A percentile compares a stretch with the other conserved stretches of the same genome.
phyloP scores from a whole-genome alignment of 495 filamentous ascomycete species.

The Lasiosphaeria miniovina region DNA sequence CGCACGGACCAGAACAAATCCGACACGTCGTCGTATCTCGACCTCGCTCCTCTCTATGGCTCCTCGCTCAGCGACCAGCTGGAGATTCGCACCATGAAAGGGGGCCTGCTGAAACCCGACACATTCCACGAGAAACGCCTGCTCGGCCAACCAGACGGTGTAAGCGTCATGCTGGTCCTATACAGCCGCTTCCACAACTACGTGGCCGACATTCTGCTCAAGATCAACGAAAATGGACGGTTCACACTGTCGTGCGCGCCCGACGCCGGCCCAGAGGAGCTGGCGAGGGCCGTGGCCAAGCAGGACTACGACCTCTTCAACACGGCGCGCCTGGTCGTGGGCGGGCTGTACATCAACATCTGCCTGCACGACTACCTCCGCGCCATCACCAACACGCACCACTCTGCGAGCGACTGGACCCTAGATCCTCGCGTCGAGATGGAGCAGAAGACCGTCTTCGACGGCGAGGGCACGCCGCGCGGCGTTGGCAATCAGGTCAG shows the following conservation, averaged over 20 bases:
- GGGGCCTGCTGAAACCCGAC: constrained; percentile 77
- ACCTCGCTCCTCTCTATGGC: constrained; percentile 79
- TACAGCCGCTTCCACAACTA: constrained; percentile 78
- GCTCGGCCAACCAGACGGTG: constrained; percentile 72
- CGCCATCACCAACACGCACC: constrained; percentile 75
- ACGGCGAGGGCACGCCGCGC: constrained; percentile 53
- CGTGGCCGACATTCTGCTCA: constrained; percentile 55
- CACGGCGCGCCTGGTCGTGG: constrained; percentile 69
- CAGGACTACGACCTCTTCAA: constrained; percentile 83
- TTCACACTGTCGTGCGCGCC: constrained; percentile 54
- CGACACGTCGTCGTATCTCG: constrained; percentile 73
- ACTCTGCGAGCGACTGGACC: constrained; percentile 70
- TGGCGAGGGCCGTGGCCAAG: constrained; percentile 57
- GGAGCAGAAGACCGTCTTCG: constrained; percentile 40
- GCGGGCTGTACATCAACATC: constrained; percentile 78
- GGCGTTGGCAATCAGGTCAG: constrained; percentile 73
- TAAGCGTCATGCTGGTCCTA: constrained; percentile 65
- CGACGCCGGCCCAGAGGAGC: constrained; percentile 45
- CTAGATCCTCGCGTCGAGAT: constrained; percentile 67
- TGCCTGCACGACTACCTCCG: constrained; percentile 77
- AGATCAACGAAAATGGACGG: constrained; percentile 69
- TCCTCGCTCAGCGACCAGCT: constrained; percentile 67
- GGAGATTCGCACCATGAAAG: constrained; percentile 64
- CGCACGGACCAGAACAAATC: constrained; percentile 34
- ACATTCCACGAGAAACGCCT: constrained; percentile 69